A percentile compares a stretch with the other conserved stretches of the same genome.
Evolutionary conservation across 768 basidiomycete species (phyloP).

Genomic region (Lactarius deliciosus): DNA sequence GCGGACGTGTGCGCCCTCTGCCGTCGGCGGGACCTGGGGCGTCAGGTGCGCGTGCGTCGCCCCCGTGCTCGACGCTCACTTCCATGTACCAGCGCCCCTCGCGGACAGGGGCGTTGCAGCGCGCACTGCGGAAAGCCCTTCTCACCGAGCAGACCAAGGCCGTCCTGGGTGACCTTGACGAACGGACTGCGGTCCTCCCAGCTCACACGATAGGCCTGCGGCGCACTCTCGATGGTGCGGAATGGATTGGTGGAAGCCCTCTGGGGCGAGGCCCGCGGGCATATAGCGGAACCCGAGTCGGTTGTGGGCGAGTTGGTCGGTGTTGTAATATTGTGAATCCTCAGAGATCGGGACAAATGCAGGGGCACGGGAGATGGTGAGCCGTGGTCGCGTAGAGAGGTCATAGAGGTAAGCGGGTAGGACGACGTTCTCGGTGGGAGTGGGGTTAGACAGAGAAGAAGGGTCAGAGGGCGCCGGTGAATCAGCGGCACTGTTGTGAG

Average conservation of each 20-base stretch:
- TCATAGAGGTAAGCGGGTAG: conserved; percentile 62
- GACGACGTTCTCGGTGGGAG: conserved; percentile 46
- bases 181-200: conserved; percentile 92
- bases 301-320: conserved; percentile 71
- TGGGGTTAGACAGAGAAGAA: conserved; percentile 31
- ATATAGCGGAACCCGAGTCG: conserved; percentile 78
- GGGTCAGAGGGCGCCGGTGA: conserved; percentile 41
- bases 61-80: conserved; percentile 73
- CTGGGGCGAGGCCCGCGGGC: conserved; percentile 71
- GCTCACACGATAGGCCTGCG: conserved; percentile 66
- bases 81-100: conserved; percentile 96
- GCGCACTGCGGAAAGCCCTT: conserved; percentile 89
- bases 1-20: conserved; percentile 78
- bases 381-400: conserved; percentile 65
- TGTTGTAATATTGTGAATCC: conserved; percentile 57
- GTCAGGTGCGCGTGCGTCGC: conserved; percentile 56
- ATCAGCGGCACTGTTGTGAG: conserved; percentile 32
- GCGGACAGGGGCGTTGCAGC: conserved; percentile 85
- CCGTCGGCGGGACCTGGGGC: conserved; percentile 37
- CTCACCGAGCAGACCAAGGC: conserved; percentile 70
- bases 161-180: conserved; percentile 77
- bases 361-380: conserved; percentile 74
- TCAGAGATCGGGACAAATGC: conserved; percentile 61
- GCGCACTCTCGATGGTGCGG: conserved; percentile 78
- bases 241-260: conserved; percentile 60